Evolutionary conservation across 305 asterid genomes (phyloP), one percentile per base, ranked within the genome.

Genomic region (Salvia sclarea): DNA sequence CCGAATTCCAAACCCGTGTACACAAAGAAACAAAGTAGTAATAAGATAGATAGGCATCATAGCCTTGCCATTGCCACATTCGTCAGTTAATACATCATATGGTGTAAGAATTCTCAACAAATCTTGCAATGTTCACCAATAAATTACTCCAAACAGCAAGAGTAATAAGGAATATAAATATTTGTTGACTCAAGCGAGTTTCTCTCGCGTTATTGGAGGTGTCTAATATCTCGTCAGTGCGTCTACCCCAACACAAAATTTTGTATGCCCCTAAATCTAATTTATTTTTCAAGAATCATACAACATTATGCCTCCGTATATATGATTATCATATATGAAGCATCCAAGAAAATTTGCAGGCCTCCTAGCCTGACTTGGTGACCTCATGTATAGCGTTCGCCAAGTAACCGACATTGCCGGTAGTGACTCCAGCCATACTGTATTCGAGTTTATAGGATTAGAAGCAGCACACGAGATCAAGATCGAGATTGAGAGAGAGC

Each of bases 401-500:
- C 95, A 91, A 77, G 83, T 87, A 91, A 50, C 89, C 91, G 56
- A 93, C 90, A 43, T 93, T 93, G 72, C 96, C 97, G 11, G 96
- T 72, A 31, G 95, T 93, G 62, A 93, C 95, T 81, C 98, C 98
- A 37, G 98, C 98, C 98, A 93, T 93, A 73, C 98, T 92, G 94
- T 13, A 53, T 49, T 11, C 22, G n/a, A 10, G 8, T 38, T 11
- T 8, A 58, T 21, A 60, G 2, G 14, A 43, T 37, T 10, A 47
- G 49, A 9, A 57, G 53, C 38, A 56, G 68, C 6, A 53, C 25
- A 17, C 20, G 31, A 55, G 18, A 52, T 10, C 18, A 10, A 28
- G 2, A 14, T 20, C 10, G 60, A 6, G 20, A 25, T 37, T 24
- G 60, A 28, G 61, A 54, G 61, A 28, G 61, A n/a, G 35, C 4